phyloP scores from a whole-genome alignment of 768 basidiomycete genomes.

The Mycena amicta region DNA sequence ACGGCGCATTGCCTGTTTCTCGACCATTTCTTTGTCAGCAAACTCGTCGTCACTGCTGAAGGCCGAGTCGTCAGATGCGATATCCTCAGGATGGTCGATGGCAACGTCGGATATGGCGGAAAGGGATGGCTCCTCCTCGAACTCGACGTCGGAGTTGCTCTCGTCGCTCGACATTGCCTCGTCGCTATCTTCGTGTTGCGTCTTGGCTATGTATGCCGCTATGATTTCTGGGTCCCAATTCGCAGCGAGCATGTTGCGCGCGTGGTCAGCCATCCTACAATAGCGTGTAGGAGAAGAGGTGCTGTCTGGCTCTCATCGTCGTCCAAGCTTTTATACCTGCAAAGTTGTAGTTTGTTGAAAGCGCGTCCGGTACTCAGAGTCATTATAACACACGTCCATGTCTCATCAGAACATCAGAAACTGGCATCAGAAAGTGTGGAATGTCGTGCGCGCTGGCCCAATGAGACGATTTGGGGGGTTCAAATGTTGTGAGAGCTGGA shows the following conservation, averaged over 20 bases:
- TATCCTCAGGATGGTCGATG: conserved; percentile 14
- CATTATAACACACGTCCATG: too few species aligned
- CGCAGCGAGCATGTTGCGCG: conserved; percentile 14
- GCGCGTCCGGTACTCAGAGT: too few species aligned
- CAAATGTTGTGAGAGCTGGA: not conserved
- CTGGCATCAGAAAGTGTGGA: conserved; percentile 20
- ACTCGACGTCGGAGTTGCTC: conserved; percentile 19
- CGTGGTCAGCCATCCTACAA: conserved; percentile 7
- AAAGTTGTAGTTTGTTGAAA: not conserved
- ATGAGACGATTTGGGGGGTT: conserved; percentile 15
- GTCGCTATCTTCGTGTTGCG: conserved; percentile 16
- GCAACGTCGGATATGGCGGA: conserved; percentile 15
- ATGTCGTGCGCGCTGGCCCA: conserved; percentile 12
- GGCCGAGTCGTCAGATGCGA: conserved; percentile 18
- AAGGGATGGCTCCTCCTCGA: conserved; percentile 15
- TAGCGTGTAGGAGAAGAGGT: not conserved
- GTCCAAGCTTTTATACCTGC: conserved; percentile 15
- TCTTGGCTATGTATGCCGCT: conserved; percentile 16
- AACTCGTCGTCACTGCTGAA: conserved; percentile 26
- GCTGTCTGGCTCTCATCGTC: not conserved
- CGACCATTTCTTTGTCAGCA: conserved; percentile 8
- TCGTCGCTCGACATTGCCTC: conserved; percentile 22
- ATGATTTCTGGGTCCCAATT: conserved; percentile 23
- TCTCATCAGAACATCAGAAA: too few species aligned
- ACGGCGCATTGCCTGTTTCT: conserved; percentile 17